Evolutionary conservation across 2,329 filamentous ascomycete genomes (phyloP), one percentile per base, ranked within the genome.

Genomic region (Fusarium torulosum): DNA sequence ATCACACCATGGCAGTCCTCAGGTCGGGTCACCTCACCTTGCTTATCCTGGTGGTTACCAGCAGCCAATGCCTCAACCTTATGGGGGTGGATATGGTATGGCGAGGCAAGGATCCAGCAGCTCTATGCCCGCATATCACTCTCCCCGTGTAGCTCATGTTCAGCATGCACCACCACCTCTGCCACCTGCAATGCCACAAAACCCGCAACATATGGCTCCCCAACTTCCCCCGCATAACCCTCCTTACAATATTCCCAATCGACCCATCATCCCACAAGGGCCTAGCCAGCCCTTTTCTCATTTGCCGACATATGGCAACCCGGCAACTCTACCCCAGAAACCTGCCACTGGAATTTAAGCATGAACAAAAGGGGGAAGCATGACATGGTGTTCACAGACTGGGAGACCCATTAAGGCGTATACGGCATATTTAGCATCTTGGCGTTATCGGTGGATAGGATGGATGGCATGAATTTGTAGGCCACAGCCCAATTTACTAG

Each of bases 301-400:
- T 70, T 77, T 88, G 66, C 85, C 79, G 20, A 77, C 85, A 42
- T 88, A 88, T 69, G 86, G 86, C 67, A 88, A 88, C 75, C 86
- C 86, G 59, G 85, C 86, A 31, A 85, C 84, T 31, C 75, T 88
- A 74, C 86, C 86, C 61, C 86, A 88, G 74, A 88, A 88, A 77
- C 86, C 86, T 59, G 79, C 83, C 33, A 81, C 82, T 60, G 82
- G 81, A 72, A 80, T 83, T 71, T 83, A 82, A 66, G 72, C 65
- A 69, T 67, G 14, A 64, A 50, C 53, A 61, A 67, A 51, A 44
- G 42, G 46, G 64, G 49, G 35, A 54, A 73, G 72, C 73, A 78
- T 76, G 69, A 67, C 50, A 66, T 56, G 71, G 71, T 76, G 70
- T 75, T 75, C 47, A 61, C 60, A 69, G 65, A 61, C 44, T 56